Conservation (phyloP, 2,329 filamentous ascomycete genomes). For the Ceratocystis alfenasii region DNA sequence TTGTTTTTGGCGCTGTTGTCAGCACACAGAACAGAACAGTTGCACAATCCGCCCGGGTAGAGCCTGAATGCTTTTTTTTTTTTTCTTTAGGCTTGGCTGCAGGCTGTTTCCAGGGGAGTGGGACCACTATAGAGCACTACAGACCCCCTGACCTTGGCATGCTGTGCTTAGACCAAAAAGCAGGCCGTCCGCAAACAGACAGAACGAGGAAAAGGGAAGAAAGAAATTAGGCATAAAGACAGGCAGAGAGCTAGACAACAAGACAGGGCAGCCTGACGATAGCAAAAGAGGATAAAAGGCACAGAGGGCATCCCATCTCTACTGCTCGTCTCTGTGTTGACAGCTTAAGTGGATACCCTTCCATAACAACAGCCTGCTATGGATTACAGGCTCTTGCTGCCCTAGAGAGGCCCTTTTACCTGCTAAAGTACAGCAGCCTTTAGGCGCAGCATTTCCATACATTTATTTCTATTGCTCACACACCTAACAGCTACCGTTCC, state of each 20-base stretch:
- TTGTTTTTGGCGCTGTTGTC: neutral
- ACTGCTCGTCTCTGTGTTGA: neutral
- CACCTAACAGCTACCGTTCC: too few relatives aligned
- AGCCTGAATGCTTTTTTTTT: neutral
- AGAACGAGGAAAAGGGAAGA: neutral
- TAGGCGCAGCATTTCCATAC: too few relatives aligned
- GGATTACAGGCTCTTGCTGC: neutral
- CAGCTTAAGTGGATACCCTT: neutral
- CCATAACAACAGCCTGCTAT: neutral
- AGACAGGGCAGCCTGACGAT: too few relatives aligned
- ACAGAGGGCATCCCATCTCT: neutral
- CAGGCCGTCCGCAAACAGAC: neutral
- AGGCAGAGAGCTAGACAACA: neutral
- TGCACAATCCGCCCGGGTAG: too few relatives aligned
- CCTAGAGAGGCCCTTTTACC: neutral
- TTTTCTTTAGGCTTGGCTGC: neutral
- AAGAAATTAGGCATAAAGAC: neutral
- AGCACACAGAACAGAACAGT: too few relatives aligned
- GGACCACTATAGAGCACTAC: neutral
- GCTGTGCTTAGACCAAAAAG: neutral
- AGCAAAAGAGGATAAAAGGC: neutral
- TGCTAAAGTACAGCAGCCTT: too few relatives aligned
- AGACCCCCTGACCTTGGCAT: neutral
- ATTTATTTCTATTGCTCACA: too few relatives aligned
- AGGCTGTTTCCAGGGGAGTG: neutral